phyloP scores from a whole-genome alignment of 352 stramenopile genomes.

The Globisporangium rhizosaccharum region DNA sequence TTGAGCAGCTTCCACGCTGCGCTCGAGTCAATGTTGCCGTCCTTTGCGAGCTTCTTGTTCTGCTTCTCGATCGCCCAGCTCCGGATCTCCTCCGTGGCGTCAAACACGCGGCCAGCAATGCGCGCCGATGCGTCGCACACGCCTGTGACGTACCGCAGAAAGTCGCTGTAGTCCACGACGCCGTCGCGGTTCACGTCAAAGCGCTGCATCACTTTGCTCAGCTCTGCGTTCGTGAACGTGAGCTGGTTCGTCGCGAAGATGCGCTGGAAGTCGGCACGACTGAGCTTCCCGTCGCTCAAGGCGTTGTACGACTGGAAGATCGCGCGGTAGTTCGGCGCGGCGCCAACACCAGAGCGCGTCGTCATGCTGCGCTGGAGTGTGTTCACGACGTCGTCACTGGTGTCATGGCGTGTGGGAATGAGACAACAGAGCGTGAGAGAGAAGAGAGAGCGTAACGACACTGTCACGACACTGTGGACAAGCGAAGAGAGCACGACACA shows the following conservation, averaged over 20 bases:
- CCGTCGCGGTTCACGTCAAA: slow-evolving; percentile 77
- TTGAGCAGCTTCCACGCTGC: slow-evolving; percentile 68
- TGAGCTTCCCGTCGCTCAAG: slow-evolving; percentile 58
- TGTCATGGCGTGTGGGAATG: neutral
- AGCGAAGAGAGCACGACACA: neutral
- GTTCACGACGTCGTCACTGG: slow-evolving; percentile 62
- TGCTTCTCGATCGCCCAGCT: slow-evolving; percentile 70
- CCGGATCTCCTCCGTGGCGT: slow-evolving; percentile 59
- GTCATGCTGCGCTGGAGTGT: slow-evolving; percentile 66
- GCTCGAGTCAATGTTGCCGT: slow-evolving; percentile 74
- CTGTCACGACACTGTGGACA: neutral
- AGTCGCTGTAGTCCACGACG: slow-evolving; percentile 73
- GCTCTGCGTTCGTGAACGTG: slow-evolving; percentile 62
- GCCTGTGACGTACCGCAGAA: slow-evolving; percentile 72
- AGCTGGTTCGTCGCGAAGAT: slow-evolving; percentile 64
- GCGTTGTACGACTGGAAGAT: slow-evolving; percentile 80
- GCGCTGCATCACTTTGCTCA: slow-evolving; percentile 76
- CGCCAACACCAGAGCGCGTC: slow-evolving; percentile 45
- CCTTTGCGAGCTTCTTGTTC: slow-evolving; percentile 69
- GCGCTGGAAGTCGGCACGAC: slow-evolving; percentile 64
- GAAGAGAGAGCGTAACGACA: slow-evolving; percentile 1
- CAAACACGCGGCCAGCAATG: slow-evolving; percentile 46
- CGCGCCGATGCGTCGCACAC: slow-evolving; percentile 57
- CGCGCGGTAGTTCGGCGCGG: slow-evolving; percentile 61
- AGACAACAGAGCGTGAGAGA: slow-evolving; percentile 3